Evolutionary conservation across 2,329 filamentous ascomycete genomes (phyloP).

Genomic region (Fusarium setosum): DNA sequence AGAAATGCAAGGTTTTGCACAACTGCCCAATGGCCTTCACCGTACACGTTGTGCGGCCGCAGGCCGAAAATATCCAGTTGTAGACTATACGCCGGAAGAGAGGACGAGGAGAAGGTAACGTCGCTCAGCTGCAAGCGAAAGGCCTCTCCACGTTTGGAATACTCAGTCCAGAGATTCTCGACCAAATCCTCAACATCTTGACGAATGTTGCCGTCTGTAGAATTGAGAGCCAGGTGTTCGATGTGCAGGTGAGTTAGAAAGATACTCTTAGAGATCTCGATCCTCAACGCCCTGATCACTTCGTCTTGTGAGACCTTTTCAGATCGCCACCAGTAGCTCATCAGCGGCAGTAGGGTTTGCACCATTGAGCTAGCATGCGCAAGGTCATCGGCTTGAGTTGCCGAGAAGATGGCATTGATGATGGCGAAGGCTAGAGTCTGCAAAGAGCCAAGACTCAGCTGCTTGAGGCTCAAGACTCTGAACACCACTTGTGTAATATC

Average conservation of each 20-base stretch:
- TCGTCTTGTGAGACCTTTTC: constrained; percentile 72
- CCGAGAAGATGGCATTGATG: constrained; percentile 77
- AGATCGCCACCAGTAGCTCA: constrained; percentile 82
- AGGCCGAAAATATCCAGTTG: constrained; percentile 64
- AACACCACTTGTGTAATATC: constrained; percentile 67
- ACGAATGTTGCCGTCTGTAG: constrained; percentile 52
- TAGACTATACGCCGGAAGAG: constrained; percentile 57
- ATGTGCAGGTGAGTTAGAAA: constrained; percentile 74
- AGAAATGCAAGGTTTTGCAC: constrained; percentile 69
- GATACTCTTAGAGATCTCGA: constrained; percentile 81
- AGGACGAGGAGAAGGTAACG: constrained; percentile 66
- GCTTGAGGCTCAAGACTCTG: constrained; percentile 69
- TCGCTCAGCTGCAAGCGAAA: constrained; percentile 84
- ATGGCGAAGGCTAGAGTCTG: constrained; percentile 81
- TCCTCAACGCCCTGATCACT: constrained; percentile 72
- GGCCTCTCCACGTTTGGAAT: constrained; percentile 75
- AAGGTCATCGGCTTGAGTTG: constrained; percentile 75
- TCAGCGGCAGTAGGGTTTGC: constrained; percentile 73
- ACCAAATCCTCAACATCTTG: constrained; percentile 72
- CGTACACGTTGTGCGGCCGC: constrained; percentile 62
- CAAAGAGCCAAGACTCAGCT: constrained; percentile 68
- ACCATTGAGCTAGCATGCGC: constrained; percentile 70
- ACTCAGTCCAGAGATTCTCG: constrained; percentile 81
- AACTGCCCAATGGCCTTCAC: constrained; percentile 70
- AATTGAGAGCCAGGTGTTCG: constrained; percentile 63